A percentile compares a stretch with the other conserved stretches of the same genome.
Evolutionary conservation across 139 green algal genomes (phyloP).

Genomic region (Chlorella sorokiniana): DNA sequence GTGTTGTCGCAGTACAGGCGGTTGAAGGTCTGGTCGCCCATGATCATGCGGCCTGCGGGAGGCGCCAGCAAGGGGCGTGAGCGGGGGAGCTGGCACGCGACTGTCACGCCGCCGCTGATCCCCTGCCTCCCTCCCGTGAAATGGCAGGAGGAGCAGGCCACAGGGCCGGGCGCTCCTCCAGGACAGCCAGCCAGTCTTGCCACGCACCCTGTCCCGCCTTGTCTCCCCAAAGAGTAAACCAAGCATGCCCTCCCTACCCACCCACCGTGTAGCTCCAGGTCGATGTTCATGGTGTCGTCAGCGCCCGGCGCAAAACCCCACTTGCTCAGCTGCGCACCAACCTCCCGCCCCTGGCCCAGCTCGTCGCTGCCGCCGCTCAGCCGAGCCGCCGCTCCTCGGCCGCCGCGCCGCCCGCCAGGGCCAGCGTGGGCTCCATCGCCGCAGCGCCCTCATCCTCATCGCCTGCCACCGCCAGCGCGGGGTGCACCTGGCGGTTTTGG

Average conservation of each 20-base stretch:
- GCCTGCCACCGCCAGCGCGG: too few species aligned
- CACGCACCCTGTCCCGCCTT: not conserved
- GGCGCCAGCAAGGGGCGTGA: not conserved
- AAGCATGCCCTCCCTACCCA: not conserved
- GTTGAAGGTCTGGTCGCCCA: constrained; percentile 79
- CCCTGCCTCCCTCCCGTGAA: not conserved
- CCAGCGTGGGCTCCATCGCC: not conserved
- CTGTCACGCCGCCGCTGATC: not conserved
- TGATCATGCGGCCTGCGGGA: constrained; percentile 57
- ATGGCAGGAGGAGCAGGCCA: not conserved
- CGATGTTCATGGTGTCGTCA: constrained; percentile 67
- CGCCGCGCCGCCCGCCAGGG: not conserved
- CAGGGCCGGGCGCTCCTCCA: too few species aligned
- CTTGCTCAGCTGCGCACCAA: constrained; percentile 52
- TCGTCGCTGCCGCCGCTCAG: constrained; percentile 18
- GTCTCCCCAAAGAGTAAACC: too few species aligned
- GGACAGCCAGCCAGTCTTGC: not conserved
- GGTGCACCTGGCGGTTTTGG: too few species aligned
- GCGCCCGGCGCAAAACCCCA: constrained; percentile 82
- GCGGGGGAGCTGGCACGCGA: not conserved
- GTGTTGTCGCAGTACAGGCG: constrained; percentile 62
- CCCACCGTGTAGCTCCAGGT: constrained; percentile 59
- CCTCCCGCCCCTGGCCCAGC: not conserved
- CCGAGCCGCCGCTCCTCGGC: not conserved
- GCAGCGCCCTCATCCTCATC: too few species aligned